Evolutionary conservation across 495 filamentous ascomycete genomes (phyloP), one percentile per base, ranked within the genome.

Genomic region (Aspergillus egyptiacus): DNA sequence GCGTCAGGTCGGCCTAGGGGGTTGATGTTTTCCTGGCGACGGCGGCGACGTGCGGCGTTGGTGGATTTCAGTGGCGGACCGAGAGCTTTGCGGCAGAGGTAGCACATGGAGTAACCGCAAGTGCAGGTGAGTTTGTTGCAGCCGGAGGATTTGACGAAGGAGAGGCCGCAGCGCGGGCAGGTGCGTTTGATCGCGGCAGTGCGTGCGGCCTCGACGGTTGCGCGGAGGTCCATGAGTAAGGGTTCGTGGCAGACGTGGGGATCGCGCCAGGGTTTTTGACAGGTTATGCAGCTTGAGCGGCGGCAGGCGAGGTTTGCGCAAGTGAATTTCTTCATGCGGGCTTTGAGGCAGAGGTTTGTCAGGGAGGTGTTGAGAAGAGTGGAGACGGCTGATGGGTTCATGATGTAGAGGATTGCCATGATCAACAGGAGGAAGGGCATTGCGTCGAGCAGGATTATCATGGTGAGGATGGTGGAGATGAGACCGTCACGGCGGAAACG

Each of bases 81-180:
- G 0, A 78, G 60, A 15, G 71, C 72, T 52, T 76, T 72, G 20
- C 86, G 84, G 60, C 87, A 95, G 32, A 95, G 77, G 52, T 95
- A 96, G 69, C 93, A 98, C 93, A 98, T 98, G 50, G 84, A 83
- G 66, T 96, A 98, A 0, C 93, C 91, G 63, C 93, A 98, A n/a
- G 87, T 77, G 62, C 93, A 98, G n/a, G 86, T 91, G 13, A 98
- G 68, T 64, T 96, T 96, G 69, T 98, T 98, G 74, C 93, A 98
- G 51, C 93, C 93, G 25, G 84, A 82, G 2, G 78, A 81, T 60
- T 96, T 96, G 64, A 98, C 85, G 59, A 98, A 96, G 13, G 85
- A 87, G 19, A 89, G 82, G 49, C 85, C 80, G 70, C 93, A 98
- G 44, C 80, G 77, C 8, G 93, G 93, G 64, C 93, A 98, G 14